Conservation (phyloP, 2,329 filamentous ascomycete genomes). For the Trichoderma sp. region DNA sequence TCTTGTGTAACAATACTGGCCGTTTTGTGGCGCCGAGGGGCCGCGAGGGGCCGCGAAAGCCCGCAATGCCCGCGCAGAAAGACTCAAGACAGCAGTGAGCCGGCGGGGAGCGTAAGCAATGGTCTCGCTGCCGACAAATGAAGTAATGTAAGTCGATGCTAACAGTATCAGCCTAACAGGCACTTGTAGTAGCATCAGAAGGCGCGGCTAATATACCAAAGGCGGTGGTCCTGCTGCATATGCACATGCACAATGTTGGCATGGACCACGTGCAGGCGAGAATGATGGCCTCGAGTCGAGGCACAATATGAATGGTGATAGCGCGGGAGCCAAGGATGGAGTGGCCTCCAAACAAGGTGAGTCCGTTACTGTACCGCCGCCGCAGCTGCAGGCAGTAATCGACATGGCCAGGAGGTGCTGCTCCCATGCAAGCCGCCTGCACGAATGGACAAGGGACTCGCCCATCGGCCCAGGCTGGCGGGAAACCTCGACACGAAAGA, state of each 20-base stretch:
- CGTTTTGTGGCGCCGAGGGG: neutral
- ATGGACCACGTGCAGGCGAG: constrained; percentile 4
- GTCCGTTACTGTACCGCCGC: neutral
- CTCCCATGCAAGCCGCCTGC: neutral
- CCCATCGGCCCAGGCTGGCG: constrained; percentile 4
- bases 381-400: neutral
- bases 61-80: neutral
- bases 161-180: no score
- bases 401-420: neutral
- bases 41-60: neutral
- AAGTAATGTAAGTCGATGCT: neutral
- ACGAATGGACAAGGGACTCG: neutral
- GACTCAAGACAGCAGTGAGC: neutral
- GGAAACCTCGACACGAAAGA: neutral
- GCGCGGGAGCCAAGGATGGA: neutral
- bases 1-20: neutral
- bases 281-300: neutral
- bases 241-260: neutral
- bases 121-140: constrained; percentile 5
- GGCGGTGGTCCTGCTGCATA: neutral
- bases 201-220: constrained; percentile 9
- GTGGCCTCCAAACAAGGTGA: neutral
- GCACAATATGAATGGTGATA: neutral
- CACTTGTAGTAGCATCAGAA: neutral
- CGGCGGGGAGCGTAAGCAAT: constrained; percentile 11